phyloP scores from a whole-genome alignment of 2,329 filamentous ascomycete genomes.

The Ceratocystis lukuohia region DNA sequence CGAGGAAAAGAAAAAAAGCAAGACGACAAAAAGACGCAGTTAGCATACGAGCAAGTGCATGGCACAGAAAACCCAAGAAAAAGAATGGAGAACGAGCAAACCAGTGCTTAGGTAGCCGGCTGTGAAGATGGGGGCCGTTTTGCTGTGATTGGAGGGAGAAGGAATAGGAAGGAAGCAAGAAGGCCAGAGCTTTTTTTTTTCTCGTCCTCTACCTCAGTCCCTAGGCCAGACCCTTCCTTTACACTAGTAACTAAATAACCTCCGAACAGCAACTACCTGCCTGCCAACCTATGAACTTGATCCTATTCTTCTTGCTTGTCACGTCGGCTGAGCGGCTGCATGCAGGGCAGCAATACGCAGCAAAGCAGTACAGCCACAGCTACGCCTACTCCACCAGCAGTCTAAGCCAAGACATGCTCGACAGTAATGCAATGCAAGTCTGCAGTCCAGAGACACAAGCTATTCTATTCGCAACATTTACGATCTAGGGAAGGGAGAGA shows the following conservation, averaged over 20 bases:
- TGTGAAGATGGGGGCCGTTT: neutral
- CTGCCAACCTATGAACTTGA: too few relatives aligned
- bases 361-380: neutral
- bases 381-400: too few relatives aligned
- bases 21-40: neutral
- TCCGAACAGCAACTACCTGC: too few relatives aligned
- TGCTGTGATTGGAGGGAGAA: neutral
- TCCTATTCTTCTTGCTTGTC: neutral
- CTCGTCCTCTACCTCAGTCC: neutral
- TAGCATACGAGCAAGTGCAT: too few relatives aligned
- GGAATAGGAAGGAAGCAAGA: neutral
- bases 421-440: neutral
- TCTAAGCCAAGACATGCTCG: neutral
- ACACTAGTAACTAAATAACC: neutral
- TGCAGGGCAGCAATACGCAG: neutral
- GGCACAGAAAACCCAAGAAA: neutral
- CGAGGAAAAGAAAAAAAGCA: neutral
- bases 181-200: neutral
- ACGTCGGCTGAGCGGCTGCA: neutral
- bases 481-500: neutral
- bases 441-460: neutral
- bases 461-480: neutral
- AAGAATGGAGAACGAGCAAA: neutral
- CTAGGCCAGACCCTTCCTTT: neutral
- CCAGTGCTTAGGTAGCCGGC: too few relatives aligned